Conservation (phyloP, 2,329 filamentous ascomycete genomes). For the Monosporascus sp. region DNA sequence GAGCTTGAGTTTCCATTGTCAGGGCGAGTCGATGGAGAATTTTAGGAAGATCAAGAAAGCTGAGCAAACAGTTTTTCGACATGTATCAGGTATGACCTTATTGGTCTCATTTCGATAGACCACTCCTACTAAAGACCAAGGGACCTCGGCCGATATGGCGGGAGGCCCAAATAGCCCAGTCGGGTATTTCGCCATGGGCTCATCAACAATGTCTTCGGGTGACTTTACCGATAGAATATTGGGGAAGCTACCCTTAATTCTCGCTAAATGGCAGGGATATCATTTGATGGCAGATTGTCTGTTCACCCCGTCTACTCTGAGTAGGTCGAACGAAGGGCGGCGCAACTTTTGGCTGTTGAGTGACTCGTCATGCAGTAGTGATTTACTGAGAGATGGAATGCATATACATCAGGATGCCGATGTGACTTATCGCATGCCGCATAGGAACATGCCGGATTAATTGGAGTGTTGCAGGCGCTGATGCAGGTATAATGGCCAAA, state of each 20-base stretch:
- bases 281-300: too few species aligned
- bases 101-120: neutral
- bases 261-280: too few species aligned
- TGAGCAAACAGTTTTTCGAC: neutral
- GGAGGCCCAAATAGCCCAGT: neutral
- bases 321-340: too few species aligned
- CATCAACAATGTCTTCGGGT: too few species aligned
- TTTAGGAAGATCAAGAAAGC: neutral
- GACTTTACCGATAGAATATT: too few species aligned
- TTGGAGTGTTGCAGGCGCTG: neutral
- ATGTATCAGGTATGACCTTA: neutral
- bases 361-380: too few species aligned
- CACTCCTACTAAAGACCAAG: neutral
- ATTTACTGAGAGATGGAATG: too few species aligned
- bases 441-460: neutral
- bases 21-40: neutral
- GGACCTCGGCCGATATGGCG: neutral
- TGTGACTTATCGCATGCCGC: neutral
- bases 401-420: neutral
- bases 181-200: too few species aligned
- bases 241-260: too few species aligned
- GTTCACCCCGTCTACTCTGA: too few species aligned
- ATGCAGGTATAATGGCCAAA: neutral
- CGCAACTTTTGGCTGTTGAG: too few species aligned
- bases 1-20: too few species aligned